These are phyloP conservation scores for Xylariaceae sp. DNA, from an alignment of 2,329 filamentous ascomycete genomes.

Conservation along the genomic window DNA sequence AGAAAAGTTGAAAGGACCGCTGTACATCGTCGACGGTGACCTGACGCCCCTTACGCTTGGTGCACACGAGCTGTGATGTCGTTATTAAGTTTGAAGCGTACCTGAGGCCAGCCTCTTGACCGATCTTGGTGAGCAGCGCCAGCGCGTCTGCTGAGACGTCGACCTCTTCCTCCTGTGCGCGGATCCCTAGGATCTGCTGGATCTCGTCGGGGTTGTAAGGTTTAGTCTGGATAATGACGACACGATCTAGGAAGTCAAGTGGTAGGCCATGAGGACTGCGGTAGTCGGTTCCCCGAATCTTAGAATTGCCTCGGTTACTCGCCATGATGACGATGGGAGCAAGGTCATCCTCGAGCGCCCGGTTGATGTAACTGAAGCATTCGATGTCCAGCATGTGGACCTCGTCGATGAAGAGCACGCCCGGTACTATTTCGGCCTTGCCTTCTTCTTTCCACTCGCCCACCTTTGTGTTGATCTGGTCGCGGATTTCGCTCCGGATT, in stretches of 20 bases:
- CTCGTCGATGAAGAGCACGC: constrained; percentile 97
- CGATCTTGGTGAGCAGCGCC: constrained; percentile 93
- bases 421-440: constrained; percentile 97
- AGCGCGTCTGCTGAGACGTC: constrained; percentile 90
- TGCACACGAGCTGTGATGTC: constrained; percentile 84
- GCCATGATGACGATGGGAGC: constrained; percentile 99
- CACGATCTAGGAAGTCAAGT: constrained; percentile 92
- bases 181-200: constrained; percentile 88
- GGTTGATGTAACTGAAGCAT: constrained; percentile 98
- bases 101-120: constrained; percentile 86
- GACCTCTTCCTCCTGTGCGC: constrained; percentile 94
- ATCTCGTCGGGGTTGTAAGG: constrained; percentile 85
- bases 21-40: constrained; percentile 89
- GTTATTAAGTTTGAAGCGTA: constrained; percentile 99
- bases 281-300: constrained; percentile 93
- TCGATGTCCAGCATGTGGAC: constrained; percentile 99
- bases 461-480: constrained; percentile 99
- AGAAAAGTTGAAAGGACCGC: constrained; percentile 92
- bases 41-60: constrained; percentile 85
- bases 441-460: constrained; percentile 99
- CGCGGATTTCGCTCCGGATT: constrained; percentile 94
- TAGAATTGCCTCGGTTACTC: constrained; percentile 90
- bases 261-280: constrained; percentile 91
- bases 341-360: constrained; percentile 91
- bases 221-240: constrained; percentile 95